phyloP scores from a whole-genome alignment of 495 filamentous ascomycete species.

The Penicillium atrosanguineum region DNA sequence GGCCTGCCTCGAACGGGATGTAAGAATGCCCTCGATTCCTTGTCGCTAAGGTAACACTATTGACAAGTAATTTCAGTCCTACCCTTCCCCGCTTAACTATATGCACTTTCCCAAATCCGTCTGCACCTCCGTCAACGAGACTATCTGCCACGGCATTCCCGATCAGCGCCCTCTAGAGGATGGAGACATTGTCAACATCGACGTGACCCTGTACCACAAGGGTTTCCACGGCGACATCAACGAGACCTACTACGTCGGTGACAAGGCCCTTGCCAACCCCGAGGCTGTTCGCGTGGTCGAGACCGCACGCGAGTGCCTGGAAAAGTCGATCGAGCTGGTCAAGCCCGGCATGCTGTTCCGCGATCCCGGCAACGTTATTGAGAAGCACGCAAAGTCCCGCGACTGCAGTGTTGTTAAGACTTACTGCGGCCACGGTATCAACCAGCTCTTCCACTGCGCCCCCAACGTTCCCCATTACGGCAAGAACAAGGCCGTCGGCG shows the following conservation, averaged over 20 bases:
- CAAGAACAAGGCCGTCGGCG: slow-evolving; percentile 87
- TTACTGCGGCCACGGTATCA: slow-evolving; percentile 90
- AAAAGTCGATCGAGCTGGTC: slow-evolving; percentile 79
- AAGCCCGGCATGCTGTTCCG: slow-evolving; percentile 85
- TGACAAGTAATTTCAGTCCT: slow-evolving; percentile 61
- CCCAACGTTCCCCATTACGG: slow-evolving; percentile 87
- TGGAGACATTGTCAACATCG: slow-evolving; percentile 87
- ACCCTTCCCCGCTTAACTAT: slow-evolving; percentile 96
- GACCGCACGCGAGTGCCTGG: slow-evolving; percentile 73
- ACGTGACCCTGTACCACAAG: slow-evolving; percentile 82
- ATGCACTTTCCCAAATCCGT: slow-evolving; percentile 96
- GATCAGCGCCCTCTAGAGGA: slow-evolving; percentile 75
- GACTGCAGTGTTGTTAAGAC: slow-evolving; percentile 81
- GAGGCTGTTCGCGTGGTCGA: slow-evolving; percentile 85
- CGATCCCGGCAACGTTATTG: slow-evolving; percentile 79
- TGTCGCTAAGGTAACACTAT: slow-evolving; percentile 11
- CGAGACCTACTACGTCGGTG: slow-evolving; percentile 89
- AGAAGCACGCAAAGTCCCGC: slow-evolving; percentile 76
- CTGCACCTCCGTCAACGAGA: slow-evolving; percentile 93
- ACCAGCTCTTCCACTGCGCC: slow-evolving; percentile 77
- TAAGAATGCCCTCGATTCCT: slow-evolving; percentile 28
- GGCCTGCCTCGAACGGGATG: slow-evolving; percentile 88
- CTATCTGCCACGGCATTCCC: slow-evolving; percentile 93
- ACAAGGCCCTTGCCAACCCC: slow-evolving; percentile 67
- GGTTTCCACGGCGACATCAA: slow-evolving; percentile 89